Evolutionary conservation across 2,329 filamentous ascomycete species (phyloP).

Genomic region (Shiraia bambusicola): DNA sequence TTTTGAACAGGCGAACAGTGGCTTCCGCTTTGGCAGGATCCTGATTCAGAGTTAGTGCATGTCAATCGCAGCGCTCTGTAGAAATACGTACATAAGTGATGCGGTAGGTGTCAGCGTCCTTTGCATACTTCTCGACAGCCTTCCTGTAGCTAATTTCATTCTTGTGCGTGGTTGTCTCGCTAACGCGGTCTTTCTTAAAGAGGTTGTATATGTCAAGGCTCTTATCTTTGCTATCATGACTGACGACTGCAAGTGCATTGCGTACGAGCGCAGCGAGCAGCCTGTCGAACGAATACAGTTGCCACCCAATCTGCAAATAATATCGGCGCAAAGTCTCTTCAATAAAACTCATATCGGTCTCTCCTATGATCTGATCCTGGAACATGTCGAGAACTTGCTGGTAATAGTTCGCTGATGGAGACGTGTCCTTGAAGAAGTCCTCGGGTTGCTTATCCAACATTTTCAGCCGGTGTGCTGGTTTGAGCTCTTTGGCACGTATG

Average conservation of each 20-base stretch:
- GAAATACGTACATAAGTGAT: conserved; percentile 77
- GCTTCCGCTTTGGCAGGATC: conserved; percentile 68
- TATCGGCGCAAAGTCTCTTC: conserved; percentile 90
- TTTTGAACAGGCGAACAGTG: conserved; percentile 79
- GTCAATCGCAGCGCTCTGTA: not conserved
- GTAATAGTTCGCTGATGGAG: conserved; percentile 71
- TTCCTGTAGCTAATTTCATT: conserved; percentile 88
- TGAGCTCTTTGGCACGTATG: conserved; percentile 68
- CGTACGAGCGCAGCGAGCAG: conserved; percentile 79
- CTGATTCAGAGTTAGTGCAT: conserved; percentile 28
- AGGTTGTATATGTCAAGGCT: conserved; percentile 86
- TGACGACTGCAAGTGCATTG: conserved; percentile 79
- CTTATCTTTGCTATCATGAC: conserved; percentile 86
- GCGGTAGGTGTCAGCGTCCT: conserved; percentile 88
- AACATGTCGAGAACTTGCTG: conserved; percentile 80
- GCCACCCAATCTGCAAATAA: conserved; percentile 89
- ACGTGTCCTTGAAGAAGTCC: conserved; percentile 73
- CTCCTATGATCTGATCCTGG: conserved; percentile 80
- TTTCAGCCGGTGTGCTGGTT: conserved; percentile 80
- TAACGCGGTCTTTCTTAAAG: conserved; percentile 78
- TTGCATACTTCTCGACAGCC: conserved; percentile 87
- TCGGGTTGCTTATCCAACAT: conserved; percentile 74
- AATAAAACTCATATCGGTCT: conserved; percentile 78
- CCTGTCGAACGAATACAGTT: conserved; percentile 89
- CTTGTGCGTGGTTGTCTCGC: conserved; percentile 84